Evolutionary conservation across 2,329 filamentous ascomycete genomes (phyloP).

Genomic region (Aspergillus fischeri): DNA sequence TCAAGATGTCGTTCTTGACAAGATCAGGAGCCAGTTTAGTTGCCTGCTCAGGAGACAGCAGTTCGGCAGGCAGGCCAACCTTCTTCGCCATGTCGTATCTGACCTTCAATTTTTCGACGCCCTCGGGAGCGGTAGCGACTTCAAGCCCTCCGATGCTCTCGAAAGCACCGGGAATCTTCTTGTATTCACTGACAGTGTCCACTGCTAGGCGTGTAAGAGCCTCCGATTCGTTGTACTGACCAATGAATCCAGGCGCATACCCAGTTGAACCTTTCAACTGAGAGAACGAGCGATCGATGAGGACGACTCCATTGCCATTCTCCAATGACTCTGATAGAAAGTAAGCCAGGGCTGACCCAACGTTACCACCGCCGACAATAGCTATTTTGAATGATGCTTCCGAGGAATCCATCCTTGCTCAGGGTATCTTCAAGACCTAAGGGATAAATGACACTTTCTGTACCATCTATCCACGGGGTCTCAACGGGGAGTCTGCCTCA

Average conservation of each 20-base stretch:
- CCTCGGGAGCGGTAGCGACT: constrained; percentile 18
- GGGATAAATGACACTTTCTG: not conserved
- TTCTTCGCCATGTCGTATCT: constrained; percentile 17
- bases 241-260: constrained; percentile 33
- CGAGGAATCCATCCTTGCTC: not conserved
- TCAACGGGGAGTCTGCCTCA: not conserved
- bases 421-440: not conserved
- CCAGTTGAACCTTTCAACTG: constrained; percentile 28
- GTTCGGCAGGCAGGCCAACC: constrained; percentile 21
- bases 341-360: constrained; percentile 31
- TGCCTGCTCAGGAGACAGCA: constrained; percentile 21
- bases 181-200: constrained; percentile 27
- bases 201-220: constrained; percentile 29
- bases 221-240: constrained; percentile 31
- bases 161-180: constrained; percentile 25
- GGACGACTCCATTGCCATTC: constrained; percentile 13
- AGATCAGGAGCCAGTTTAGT: constrained; percentile 23
- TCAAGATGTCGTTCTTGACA: constrained; percentile 19
- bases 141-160: constrained; percentile 24
- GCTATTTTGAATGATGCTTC: constrained; percentile 11
- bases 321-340: constrained; percentile 21
- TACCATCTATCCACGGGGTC: not conserved
- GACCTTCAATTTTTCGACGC: constrained; percentile 13
- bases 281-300: constrained; percentile 26
- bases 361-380: constrained; percentile 31